These are phyloP conservation scores for Pseudozyma sp. DNA, from an alignment of 1,284 basidiomycete species.

Conservation along the genomic window DNA sequence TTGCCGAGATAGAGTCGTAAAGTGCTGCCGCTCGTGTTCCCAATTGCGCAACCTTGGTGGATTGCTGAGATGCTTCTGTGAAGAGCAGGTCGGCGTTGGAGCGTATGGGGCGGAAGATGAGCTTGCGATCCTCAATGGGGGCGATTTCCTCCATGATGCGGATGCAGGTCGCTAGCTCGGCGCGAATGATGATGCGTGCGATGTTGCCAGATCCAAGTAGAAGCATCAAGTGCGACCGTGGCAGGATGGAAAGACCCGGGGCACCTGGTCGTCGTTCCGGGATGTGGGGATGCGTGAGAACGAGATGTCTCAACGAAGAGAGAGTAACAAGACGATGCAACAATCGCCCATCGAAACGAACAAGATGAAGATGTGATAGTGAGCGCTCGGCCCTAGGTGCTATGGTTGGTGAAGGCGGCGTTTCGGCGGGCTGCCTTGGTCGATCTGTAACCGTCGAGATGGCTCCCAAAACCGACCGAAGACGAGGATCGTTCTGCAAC, in stretches of 20 bases:
- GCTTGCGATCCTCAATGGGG: constrained; percentile 39
- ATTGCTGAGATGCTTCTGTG: not conserved
- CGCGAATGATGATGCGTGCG: constrained; percentile 28
- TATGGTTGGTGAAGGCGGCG: not conserved
- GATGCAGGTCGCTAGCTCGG: constrained; percentile 29
- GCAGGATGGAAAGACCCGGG: constrained; percentile 33
- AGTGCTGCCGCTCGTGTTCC: constrained; percentile 4
- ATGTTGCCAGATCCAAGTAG: constrained; percentile 39
- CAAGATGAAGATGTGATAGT: constrained; percentile 41
- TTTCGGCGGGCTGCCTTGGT: not conserved
- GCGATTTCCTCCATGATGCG: constrained; percentile 39
- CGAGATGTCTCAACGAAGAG: constrained; percentile 41
- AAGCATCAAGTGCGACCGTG: constrained; percentile 39
- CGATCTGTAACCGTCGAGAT: not conserved
- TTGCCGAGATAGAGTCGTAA: constrained; percentile 5
- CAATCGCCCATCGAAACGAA: constrained; percentile 41
- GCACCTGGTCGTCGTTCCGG: constrained; percentile 23
- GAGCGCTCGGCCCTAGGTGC: constrained; percentile 12
- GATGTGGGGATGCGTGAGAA: constrained; percentile 31
- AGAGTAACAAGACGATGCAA: constrained; percentile 41
- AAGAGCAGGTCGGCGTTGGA: constrained; percentile 7
- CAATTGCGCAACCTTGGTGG: not conserved
- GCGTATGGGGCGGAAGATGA: constrained; percentile 41
- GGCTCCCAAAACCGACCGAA: constrained; percentile 22
- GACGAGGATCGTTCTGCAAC: constrained; percentile 33